Percentiles rank a stretch among this genome's conserved stretches.
These are phyloP conservation scores for Malassezia globosa DNA, from an alignment of 1,284 basidiomycete species.

Conservation along the genomic window DNA sequence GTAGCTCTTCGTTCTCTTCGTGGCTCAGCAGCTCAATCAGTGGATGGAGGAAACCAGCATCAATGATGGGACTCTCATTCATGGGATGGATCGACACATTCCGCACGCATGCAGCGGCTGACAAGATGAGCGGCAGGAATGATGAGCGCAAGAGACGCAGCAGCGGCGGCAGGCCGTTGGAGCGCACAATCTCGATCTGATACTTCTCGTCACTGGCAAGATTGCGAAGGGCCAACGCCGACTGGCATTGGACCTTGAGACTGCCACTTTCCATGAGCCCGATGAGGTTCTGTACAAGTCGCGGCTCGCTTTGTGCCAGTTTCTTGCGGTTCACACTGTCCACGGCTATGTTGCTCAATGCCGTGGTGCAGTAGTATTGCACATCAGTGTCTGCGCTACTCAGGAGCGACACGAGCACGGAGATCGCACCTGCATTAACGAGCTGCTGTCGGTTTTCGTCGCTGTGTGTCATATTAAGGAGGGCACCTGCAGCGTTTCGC, in stretches of 20 bases:
- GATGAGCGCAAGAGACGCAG: slow-evolving; percentile 90
- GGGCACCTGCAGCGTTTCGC: slow-evolving; percentile 90
- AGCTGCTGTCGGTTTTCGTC: slow-evolving; percentile 98
- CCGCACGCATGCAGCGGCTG: slow-evolving; percentile 93
- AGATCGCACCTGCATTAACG: slow-evolving; percentile 95
- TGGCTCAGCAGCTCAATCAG: slow-evolving; percentile 91
- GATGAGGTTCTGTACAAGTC: slow-evolving; percentile 85
- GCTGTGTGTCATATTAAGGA: slow-evolving; percentile 93
- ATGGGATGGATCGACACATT: slow-evolving; percentile 98
- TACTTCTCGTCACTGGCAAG: slow-evolving; percentile 98
- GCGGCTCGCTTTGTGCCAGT: slow-evolving; percentile 84
- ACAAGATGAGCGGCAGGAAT: slow-evolving; percentile 95
- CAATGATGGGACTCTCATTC: slow-evolving; percentile 98
- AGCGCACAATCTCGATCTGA: slow-evolving; percentile 94
- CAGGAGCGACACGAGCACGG: slow-evolving; percentile 84
- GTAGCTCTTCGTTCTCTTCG: slow-evolving; percentile 97
- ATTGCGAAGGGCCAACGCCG: slow-evolving; percentile 88
- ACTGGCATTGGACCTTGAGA: slow-evolving; percentile 97
- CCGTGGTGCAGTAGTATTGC: slow-evolving; percentile 99
- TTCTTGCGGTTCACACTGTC: slow-evolving; percentile 70
- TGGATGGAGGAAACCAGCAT: slow-evolving; percentile 90
- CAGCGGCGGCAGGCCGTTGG: slow-evolving; percentile 80
- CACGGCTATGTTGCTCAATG: slow-evolving; percentile 85
- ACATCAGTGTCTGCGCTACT: slow-evolving; percentile 98
- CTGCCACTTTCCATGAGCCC: slow-evolving; percentile 93